Conservation (phyloP, 257 asterid species). For the Schizonepeta tenuifolia region DNA sequence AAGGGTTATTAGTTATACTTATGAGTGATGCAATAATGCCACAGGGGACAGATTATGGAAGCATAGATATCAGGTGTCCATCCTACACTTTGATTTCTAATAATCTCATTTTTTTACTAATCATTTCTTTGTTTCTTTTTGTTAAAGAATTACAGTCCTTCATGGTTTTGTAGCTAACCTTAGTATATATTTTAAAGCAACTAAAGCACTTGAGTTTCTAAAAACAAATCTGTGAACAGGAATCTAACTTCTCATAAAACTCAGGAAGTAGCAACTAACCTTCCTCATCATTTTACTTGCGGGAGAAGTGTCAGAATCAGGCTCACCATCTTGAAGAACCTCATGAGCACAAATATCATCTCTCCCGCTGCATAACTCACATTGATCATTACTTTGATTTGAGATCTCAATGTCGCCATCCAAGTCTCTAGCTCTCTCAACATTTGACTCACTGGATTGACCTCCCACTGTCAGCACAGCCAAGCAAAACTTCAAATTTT, state of each 20-base stretch:
- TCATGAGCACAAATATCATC: slow-evolving; percentile 70
- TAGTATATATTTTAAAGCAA: neutral
- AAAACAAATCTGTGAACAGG: neutral
- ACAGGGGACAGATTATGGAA: neutral
- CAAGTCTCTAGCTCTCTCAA: slow-evolving; percentile 39
- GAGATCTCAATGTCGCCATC: slow-evolving; percentile 27
- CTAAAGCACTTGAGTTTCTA: neutral
- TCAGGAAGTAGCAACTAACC: slow-evolving; percentile 43
- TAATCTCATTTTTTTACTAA: neutral
- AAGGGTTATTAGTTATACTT: neutral
- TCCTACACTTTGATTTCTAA: slow-evolving; percentile 4
- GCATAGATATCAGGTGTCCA: neutral
- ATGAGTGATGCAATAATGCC: neutral
- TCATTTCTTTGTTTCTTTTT: neutral
- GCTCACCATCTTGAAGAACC: slow-evolving; percentile 67
- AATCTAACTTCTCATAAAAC: slow-evolving; percentile 7
- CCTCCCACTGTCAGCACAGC: slow-evolving; percentile 46
- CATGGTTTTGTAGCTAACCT: slow-evolving; percentile 15
- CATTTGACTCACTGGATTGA: slow-evolving; percentile 36
- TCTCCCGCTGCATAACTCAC: slow-evolving; percentile 60
- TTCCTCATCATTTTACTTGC: slow-evolving; percentile 63
- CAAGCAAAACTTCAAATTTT: slow-evolving; percentile 6
- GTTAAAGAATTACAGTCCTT: slow-evolving; percentile 2
- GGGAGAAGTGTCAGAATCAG: slow-evolving; percentile 43
- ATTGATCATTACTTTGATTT: slow-evolving; percentile 45